Conservation (phyloP, 1,139 yeast genomes). For the Nadsonia commutata region DNA sequence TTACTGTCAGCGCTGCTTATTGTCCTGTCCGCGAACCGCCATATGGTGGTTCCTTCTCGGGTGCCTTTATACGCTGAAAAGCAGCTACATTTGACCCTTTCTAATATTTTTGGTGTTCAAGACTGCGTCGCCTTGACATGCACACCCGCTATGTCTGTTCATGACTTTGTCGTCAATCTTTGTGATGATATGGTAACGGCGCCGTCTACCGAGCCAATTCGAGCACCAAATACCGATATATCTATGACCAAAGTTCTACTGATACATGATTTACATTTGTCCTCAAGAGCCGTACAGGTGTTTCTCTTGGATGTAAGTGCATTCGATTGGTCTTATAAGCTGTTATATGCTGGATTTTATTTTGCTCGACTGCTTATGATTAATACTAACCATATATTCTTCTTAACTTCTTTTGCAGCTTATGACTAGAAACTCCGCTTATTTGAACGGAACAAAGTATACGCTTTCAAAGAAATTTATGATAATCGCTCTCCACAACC, state of each 20-base stretch:
- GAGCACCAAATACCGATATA: not conserved
- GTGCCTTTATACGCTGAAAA: conserved; percentile 10
- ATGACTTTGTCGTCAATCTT: not conserved
- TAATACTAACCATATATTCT: conserved; percentile 7
- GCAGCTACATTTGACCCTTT: conserved; percentile 11
- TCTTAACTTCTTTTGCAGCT: conserved; percentile 3
- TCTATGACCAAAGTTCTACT: not conserved
- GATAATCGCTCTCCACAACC: not conserved
- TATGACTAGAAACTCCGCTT: conserved; percentile 1
- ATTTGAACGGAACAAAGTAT: conserved; percentile 2
- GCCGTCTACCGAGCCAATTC: too few relatives aligned
- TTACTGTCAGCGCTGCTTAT: conserved; percentile 13
- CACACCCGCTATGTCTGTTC: not conserved
- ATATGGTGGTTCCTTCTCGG: conserved; percentile 15
- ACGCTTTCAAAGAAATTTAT: conserved; percentile 1
- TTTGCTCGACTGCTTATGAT: conserved; percentile 8
- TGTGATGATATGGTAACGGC: too few relatives aligned
- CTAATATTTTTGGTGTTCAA: conserved; percentile 9
- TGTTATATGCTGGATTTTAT: too few relatives aligned
- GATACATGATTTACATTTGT: conserved; percentile 11
- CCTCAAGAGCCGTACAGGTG: conserved; percentile 16
- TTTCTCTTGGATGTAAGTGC: conserved; percentile 12
- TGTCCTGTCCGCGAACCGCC: conserved; percentile 15
- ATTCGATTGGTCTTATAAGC: conserved; percentile 3
- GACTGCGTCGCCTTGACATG: not conserved